These are phyloP conservation scores for Aspergillus asperescens DNA, from an alignment of 495 filamentous ascomycete species.

Conservation along the genomic window DNA sequence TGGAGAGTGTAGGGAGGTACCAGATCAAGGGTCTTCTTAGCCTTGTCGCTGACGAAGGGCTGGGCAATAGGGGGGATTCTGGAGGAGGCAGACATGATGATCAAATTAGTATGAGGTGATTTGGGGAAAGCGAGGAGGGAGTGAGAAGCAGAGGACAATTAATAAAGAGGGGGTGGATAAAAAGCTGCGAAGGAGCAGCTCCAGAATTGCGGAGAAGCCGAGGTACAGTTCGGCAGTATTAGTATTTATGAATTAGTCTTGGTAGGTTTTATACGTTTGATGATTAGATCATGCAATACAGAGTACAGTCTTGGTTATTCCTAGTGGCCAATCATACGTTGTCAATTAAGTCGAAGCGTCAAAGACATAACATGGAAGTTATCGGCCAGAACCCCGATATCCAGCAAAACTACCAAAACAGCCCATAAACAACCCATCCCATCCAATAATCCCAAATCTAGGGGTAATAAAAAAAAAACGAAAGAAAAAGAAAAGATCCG, in stretches of 20 bases:
- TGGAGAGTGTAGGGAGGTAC: slow-evolving; percentile 30
- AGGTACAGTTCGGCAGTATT: slow-evolving; percentile 16
- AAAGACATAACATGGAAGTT: not conserved
- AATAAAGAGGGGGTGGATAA: slow-evolving; percentile 3
- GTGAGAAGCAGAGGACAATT: not conserved
- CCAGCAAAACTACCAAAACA: not conserved
- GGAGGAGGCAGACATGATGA: slow-evolving; percentile 50
- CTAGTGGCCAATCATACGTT: not conserved
- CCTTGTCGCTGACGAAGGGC: slow-evolving; percentile 69
- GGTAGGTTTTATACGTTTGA: too few species aligned
- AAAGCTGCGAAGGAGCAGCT: slow-evolving; percentile 4
- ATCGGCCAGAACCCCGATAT: slow-evolving; percentile 5
- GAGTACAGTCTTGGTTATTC: too few species aligned
- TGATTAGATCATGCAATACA: not conserved
- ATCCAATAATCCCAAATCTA: not conserved
- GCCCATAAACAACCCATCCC: not conserved
- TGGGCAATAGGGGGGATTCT: slow-evolving; percentile 64
- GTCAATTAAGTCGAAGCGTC: not conserved
- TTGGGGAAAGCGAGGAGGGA: not conserved
- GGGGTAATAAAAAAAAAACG: slow-evolving; percentile 2
- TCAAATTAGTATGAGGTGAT: not conserved
- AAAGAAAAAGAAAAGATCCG: not conserved
- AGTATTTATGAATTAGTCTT: too few species aligned
- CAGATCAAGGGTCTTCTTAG: slow-evolving; percentile 65
- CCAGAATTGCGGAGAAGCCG: slow-evolving; percentile 17